phyloP scores from a whole-genome alignment of 2,329 filamentous ascomycete genomes.

The Orbilia brochopaga region DNA sequence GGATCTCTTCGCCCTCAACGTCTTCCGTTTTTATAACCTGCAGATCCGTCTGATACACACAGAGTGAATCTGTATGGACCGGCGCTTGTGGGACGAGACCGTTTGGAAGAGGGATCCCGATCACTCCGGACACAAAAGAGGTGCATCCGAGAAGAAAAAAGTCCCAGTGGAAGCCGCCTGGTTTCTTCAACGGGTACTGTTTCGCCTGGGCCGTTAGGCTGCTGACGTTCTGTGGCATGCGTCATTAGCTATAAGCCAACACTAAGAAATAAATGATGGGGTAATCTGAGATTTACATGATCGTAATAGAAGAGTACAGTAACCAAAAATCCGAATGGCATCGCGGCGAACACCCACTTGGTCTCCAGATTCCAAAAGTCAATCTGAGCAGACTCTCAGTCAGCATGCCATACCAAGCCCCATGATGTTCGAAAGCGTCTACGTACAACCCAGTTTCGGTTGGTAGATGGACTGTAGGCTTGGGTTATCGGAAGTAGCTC shows the following conservation, averaged over 20 bases:
- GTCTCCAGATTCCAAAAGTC: constrained; percentile 64
- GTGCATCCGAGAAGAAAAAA: constrained; percentile 79
- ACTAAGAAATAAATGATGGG: background rate
- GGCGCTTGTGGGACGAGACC: constrained; percentile 83
- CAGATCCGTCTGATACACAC: constrained; percentile 68
- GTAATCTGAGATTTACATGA: constrained; percentile 59
- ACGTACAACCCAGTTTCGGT: constrained; percentile 62
- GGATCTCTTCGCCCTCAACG: constrained; percentile 65
- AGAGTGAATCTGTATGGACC: constrained; percentile 79
- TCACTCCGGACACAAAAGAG: constrained; percentile 74
- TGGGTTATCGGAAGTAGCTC: constrained; percentile 75
- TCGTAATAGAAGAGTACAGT: constrained; percentile 67
- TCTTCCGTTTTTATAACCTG: constrained; percentile 62
- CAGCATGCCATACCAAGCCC: constrained; percentile 60
- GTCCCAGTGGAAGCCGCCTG: constrained; percentile 85
- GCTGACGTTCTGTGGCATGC: constrained; percentile 64
- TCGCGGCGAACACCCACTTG: constrained; percentile 64
- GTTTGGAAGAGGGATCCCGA: constrained; percentile 81
- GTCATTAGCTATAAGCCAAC: too few species aligned
- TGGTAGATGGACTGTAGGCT: constrained; percentile 77
- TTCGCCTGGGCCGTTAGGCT: constrained; percentile 68
- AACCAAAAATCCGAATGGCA: constrained; percentile 64
- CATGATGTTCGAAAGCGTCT: constrained; percentile 59
- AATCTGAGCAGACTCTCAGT: constrained; percentile 62
- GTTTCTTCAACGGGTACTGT: constrained; percentile 79